A percentile compares a stretch with the other conserved stretches of the same genome.
Conservation (phyloP, 768 basidiomycete genomes). For the Panaeolus papilionaceus region DNA sequence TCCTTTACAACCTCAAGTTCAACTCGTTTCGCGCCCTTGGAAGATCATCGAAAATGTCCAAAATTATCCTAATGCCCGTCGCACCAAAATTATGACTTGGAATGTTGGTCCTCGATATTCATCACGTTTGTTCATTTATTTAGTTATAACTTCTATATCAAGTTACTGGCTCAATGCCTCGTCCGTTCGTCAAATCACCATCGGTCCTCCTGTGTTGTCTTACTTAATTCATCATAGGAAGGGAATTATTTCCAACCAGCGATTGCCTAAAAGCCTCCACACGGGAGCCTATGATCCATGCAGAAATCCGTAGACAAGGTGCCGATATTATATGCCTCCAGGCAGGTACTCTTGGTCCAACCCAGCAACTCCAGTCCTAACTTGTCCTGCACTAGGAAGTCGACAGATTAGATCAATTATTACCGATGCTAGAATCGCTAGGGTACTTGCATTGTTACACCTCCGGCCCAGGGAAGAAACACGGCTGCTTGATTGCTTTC, state of each 20-base stretch:
- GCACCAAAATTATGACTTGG: slow-evolving; percentile 76
- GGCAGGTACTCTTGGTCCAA: slow-evolving; percentile 44
- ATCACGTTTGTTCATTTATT: slow-evolving; percentile 14
- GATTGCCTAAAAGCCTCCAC: slow-evolving; percentile 80
- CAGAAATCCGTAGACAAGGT: slow-evolving; percentile 74
- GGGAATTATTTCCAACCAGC: slow-evolving; percentile 84
- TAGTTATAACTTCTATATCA: slow-evolving; percentile 23
- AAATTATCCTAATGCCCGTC: slow-evolving; percentile 33
- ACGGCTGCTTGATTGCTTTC: slow-evolving; percentile 87
- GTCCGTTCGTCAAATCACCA: slow-evolving; percentile 60
- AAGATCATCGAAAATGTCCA: slow-evolving; percentile 34
- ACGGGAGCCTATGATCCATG: slow-evolving; percentile 76
- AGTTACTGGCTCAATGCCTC: slow-evolving; percentile 82
- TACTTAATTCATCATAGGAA: slow-evolving; percentile 50
- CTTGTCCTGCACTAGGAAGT: slow-evolving; percentile 68
- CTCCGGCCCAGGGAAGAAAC: slow-evolving; percentile 76
- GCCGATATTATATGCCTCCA: slow-evolving; percentile 90
- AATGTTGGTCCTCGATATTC: slow-evolving; percentile 63
- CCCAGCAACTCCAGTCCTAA: background rate
- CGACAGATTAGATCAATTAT: slow-evolving; percentile 76
- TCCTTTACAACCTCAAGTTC: slow-evolving; percentile 29
- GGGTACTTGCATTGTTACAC: slow-evolving; percentile 72
- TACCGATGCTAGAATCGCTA: slow-evolving; percentile 67
- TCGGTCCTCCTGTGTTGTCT: background rate
- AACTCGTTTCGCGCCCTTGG: slow-evolving; percentile 43